These are phyloP conservation scores for Ceratocystis cacaofunesta DNA, from an alignment of 2,329 filamentous ascomycete species.

Conservation along the genomic window DNA sequence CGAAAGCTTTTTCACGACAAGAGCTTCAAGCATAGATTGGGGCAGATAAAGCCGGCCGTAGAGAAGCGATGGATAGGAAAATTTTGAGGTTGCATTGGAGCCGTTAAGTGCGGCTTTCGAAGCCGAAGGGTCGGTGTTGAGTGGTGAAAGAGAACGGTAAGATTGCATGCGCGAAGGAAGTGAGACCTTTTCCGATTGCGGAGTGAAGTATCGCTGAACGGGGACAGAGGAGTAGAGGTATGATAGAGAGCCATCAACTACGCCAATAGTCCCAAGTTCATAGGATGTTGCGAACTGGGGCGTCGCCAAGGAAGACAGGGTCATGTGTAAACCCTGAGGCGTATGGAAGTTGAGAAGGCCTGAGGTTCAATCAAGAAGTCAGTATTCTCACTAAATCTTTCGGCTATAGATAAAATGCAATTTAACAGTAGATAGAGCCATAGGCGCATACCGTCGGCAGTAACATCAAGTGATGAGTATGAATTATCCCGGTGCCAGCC, in stretches of 20 bases:
- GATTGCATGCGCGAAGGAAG: slow-evolving; percentile 65
- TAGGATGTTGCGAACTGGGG: slow-evolving; percentile 92
- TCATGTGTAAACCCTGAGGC: slow-evolving; percentile 68
- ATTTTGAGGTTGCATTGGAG: slow-evolving; percentile 22
- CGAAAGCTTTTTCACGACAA: slow-evolving; percentile 65
- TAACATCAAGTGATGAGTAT: slow-evolving; percentile 73
- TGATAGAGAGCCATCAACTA: slow-evolving; percentile 92
- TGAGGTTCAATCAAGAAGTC: slow-evolving; percentile 24
- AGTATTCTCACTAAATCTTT: neutral
- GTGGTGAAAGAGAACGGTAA: slow-evolving; percentile 55
- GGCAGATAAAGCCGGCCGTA: slow-evolving; percentile 74
- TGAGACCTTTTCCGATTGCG: slow-evolving; percentile 58
- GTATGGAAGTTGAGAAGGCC: slow-evolving; percentile 80
- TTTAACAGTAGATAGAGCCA: neutral
- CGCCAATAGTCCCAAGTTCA: slow-evolving; percentile 71
- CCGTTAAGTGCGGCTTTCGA: slow-evolving; percentile 17
- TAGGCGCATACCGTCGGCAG: slow-evolving; percentile 50
- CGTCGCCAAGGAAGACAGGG: slow-evolving; percentile 79
- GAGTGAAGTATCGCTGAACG: slow-evolving; percentile 48
- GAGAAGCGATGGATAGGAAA: slow-evolving; percentile 39
- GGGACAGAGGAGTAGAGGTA: slow-evolving; percentile 88
- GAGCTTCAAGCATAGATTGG: slow-evolving; percentile 68
- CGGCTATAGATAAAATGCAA: too few species aligned
- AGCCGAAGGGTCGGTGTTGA: slow-evolving; percentile 19
- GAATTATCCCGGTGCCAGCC: slow-evolving; percentile 87